Conservation (phyloP, 2,329 filamentous ascomycete species). For the Colletotrichum filicis region DNA sequence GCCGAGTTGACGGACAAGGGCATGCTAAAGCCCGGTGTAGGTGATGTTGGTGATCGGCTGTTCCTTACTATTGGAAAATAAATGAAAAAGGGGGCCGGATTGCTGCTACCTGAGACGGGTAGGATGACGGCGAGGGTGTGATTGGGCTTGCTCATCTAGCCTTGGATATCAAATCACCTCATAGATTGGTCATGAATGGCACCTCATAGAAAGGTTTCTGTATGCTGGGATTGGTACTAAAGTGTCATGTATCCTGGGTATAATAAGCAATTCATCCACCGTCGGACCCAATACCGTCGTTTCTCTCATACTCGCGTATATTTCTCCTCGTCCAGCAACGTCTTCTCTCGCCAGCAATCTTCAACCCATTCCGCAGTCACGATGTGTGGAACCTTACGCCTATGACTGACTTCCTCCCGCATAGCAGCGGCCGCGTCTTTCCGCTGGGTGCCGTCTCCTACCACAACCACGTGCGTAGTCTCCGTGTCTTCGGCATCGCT, state of each 20-base stretch:
- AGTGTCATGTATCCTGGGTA: constrained; percentile 6
- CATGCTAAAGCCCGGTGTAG: constrained; percentile 91
- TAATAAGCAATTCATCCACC: neutral
- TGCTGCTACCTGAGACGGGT: no score
- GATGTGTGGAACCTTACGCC: constrained; percentile 71
- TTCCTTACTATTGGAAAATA: constrained; percentile 91
- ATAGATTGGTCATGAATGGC: constrained; percentile 1
- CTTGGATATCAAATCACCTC: neutral
- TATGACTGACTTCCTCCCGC: constrained; percentile 44
- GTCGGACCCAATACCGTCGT: neutral
- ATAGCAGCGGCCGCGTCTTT: constrained; percentile 51
- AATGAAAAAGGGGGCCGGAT: constrained; percentile 15
- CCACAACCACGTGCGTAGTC: constrained; percentile 79
- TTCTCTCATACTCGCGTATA: constrained; percentile 49
- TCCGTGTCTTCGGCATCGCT: constrained; percentile 60
- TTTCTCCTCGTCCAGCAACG: constrained; percentile 81
- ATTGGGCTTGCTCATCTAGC: neutral
- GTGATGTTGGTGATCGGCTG: constrained; percentile 90
- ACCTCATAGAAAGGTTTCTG: constrained; percentile 4
- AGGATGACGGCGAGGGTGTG: no score
- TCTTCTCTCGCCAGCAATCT: constrained; percentile 83
- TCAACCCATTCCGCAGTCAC: constrained; percentile 80
- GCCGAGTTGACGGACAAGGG: constrained; percentile 77
- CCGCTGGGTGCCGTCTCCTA: constrained; percentile 50
- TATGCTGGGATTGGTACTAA: constrained; percentile 18